Evolutionary conservation across 148 eudicot species (phyloP).

Genomic region (Rheum nobile): DNA sequence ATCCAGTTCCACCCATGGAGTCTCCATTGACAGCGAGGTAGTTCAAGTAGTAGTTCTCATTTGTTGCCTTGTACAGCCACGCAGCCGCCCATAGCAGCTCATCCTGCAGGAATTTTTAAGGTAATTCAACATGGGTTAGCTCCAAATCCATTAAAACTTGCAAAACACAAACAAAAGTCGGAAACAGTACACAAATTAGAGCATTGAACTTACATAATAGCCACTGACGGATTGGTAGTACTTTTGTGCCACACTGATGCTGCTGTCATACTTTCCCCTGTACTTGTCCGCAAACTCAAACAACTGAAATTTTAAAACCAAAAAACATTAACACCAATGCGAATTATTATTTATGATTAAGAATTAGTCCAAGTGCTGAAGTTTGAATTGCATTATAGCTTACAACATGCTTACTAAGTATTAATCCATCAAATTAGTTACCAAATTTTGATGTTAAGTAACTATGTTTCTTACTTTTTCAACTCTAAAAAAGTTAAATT

Average conservation of each 20-base stretch:
- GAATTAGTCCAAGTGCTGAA: too few relatives aligned
- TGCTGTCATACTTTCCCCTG: conserved; percentile 96
- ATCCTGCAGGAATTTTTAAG: conserved; percentile 30
- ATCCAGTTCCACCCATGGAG: conserved; percentile 84
- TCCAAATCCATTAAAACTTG: not conserved
- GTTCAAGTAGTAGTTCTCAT: conserved; percentile 54
- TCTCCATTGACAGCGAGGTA: conserved; percentile 75
- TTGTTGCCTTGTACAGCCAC: conserved; percentile 94
- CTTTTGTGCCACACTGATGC: conserved; percentile 83
- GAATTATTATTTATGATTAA: not conserved
- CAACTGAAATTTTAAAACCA: conserved; percentile 29
- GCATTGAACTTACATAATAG: conserved; percentile 49
- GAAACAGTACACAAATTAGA: not conserved
- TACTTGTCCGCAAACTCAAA: conserved; percentile 93
- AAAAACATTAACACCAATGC: not conserved
- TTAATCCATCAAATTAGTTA: too few relatives aligned
- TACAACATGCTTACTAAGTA: too few relatives aligned
- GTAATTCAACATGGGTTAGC: not conserved
- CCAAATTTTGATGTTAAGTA: too few relatives aligned
- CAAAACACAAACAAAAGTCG: not conserved
- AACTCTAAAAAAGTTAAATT: too few relatives aligned
- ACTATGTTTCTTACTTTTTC: too few relatives aligned
- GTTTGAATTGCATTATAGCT: too few relatives aligned
- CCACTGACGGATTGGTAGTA: conserved; percentile 96
- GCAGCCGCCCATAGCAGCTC: conserved; percentile 97